Conservation (phyloP, 2,329 filamentous ascomycete species). For the Diaporthe aspalathi region DNA sequence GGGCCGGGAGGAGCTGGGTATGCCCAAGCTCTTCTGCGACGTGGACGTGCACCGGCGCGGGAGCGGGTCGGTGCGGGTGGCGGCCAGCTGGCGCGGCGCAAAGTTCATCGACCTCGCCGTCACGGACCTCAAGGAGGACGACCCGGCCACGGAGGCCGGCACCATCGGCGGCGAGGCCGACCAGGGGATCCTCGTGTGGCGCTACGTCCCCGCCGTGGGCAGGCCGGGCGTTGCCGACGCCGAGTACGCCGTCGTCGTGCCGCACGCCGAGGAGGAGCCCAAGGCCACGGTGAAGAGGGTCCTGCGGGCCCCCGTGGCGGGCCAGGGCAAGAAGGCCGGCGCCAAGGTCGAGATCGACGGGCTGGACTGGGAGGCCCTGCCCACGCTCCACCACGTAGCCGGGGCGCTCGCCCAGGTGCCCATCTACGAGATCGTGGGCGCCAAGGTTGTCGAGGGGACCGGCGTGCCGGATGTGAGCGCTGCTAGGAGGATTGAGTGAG, state of each 20-base stretch:
- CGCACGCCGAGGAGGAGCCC: conserved; percentile 49
- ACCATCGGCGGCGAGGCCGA: conserved; percentile 45
- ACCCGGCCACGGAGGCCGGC: conserved; percentile 41
- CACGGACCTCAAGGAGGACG: conserved; percentile 40
- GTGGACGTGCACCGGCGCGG: conserved; percentile 52
- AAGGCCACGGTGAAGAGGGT: conserved; percentile 49
- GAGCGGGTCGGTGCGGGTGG: conserved; percentile 50
- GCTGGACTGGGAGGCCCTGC: conserved; percentile 64
- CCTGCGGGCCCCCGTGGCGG: conserved; percentile 45
- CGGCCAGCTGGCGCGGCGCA: conserved; percentile 55
- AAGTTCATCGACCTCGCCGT: conserved; percentile 42
- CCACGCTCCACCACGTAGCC: conserved; percentile 70
- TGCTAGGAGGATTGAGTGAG: conserved; percentile 38
- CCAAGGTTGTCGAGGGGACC: conserved; percentile 64
- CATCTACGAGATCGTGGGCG: conserved; percentile 65
- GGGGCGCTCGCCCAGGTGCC: conserved; percentile 65
- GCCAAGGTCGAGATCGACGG: conserved; percentile 61
- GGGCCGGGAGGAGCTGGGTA: conserved; percentile 65
- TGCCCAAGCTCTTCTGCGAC: conserved; percentile 62
- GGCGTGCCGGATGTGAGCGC: conserved; percentile 38
- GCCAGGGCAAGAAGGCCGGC: conserved; percentile 29
- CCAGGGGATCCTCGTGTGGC: conserved; percentile 40
- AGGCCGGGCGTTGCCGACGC: conserved; percentile 57
- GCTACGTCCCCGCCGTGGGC: conserved; percentile 37
- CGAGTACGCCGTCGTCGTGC: conserved; percentile 60